A percentile compares a stretch with the other conserved stretches of the same genome.
Evolutionary conservation across 2,329 filamentous ascomycete species (phyloP).

Genomic region (Talaromyces sp.): DNA sequence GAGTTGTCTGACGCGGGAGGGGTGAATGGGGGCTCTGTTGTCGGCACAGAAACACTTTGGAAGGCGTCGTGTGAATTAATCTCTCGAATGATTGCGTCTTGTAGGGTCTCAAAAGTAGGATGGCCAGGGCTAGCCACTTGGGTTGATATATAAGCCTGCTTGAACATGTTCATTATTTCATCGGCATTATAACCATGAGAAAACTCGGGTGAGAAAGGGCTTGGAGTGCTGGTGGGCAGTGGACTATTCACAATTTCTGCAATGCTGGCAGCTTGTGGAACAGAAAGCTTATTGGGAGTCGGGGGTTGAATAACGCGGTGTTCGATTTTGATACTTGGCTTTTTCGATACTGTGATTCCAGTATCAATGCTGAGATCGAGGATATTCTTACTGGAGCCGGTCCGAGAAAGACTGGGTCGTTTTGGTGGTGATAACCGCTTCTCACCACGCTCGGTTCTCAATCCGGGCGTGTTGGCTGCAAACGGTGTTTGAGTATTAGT

Average conservation of each 20-base stretch:
- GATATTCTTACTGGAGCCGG: conserved; percentile 29
- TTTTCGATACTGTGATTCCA: conserved; percentile 27
- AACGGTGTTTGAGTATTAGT: neutral
- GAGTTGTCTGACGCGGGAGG: conserved; percentile 21
- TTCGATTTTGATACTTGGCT: conserved; percentile 24
- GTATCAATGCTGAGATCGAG: conserved; percentile 37
- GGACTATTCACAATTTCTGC: conserved; percentile 38
- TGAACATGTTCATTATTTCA: conserved; percentile 38
- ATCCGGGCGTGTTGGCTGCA: neutral
- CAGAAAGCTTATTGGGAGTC: conserved; percentile 22
- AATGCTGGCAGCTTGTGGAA: conserved; percentile 28
- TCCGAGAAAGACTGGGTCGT: conserved; percentile 9
- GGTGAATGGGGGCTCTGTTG: conserved; percentile 27
- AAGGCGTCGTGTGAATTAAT: conserved; percentile 41
- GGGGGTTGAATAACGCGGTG: conserved; percentile 32
- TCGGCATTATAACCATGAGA: conserved; percentile 27
- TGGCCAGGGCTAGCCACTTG: conserved; percentile 21
- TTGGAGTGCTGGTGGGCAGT: conserved; percentile 23
- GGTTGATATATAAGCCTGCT: conserved; percentile 28
- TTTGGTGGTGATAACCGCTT: neutral
- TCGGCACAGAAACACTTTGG: conserved; percentile 26
- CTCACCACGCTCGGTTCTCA: neutral
- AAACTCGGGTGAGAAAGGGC: conserved; percentile 17
- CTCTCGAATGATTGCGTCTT: conserved; percentile 39
- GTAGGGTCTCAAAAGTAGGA: conserved; percentile 35